Base-by-base conservation (phyloP, 139 green algal species). In the Chlorella sp. region DNA sequence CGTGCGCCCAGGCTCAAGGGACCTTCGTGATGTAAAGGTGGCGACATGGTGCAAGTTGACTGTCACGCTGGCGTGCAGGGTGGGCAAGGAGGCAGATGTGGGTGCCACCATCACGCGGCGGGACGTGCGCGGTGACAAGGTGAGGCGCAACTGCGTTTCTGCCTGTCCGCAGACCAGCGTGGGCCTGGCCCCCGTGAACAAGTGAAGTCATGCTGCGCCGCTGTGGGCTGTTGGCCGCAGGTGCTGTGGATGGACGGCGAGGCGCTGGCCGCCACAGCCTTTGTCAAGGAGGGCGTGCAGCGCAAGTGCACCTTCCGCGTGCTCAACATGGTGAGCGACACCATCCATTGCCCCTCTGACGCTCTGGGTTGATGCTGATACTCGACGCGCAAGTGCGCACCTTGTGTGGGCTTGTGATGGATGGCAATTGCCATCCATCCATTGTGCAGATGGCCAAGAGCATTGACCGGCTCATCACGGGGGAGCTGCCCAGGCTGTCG, bases 401-500 rank as follows among this genome's bases (percentile, higher is more conserved):
- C n/a, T n/a, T n/a, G n/a, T n/a, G n/a, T n/a, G n/a, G n/a, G n/a
- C n/a, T n/a, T n/a, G n/a, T n/a, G n/a, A n/a, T n/a, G n/a, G n/a
- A n/a, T n/a, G n/a, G n/a, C n/a, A n/a, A n/a, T n/a, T n/a, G n/a
- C n/a, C n/a, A n/a, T n/a, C 17, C 10, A 10, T 55, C 10, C 10
- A 17, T 10, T 55, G 42, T 30, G 55, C 64, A 82, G 73, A 23
- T 83, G 72, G 36, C 85, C 27, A 34, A 63, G 1, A 67, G 72
- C 6, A 73, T 88, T 51, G 83, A 88, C 72, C 49, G 73, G 42
- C 77, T 88, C 31, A 60, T 88, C 36, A 80, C 79, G 22, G 66
- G 67, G 14, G 36, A 74, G 31, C 74, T 88, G 33, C 66, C 76
- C 27, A 31, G 33, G 23, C 59, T 68, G 22, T 60, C 72, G 35